Evolutionary conservation across 2,329 filamentous ascomycete genomes (phyloP).

Genomic region (Trichoderma citrinoviride): DNA sequence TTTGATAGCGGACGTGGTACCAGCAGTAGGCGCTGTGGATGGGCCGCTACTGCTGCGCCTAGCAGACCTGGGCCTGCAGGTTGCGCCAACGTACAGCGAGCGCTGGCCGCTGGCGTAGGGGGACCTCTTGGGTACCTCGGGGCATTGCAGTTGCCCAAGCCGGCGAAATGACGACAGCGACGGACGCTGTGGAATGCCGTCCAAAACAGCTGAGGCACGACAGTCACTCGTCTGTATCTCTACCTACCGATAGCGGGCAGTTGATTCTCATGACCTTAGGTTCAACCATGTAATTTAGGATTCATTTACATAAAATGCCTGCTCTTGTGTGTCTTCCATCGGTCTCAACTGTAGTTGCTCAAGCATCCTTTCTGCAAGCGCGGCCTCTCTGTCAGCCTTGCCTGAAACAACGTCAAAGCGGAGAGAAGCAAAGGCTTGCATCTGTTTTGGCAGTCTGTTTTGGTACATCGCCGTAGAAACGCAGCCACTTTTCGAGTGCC

Average conservation of each 20-base stretch:
- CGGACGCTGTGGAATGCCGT: not conserved
- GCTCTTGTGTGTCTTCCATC: no score
- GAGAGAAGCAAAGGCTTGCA: not conserved
- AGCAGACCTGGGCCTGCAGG: not conserved
- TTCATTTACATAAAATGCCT: no score
- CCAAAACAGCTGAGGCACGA: no score
- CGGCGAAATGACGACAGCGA: conserved; percentile 8
- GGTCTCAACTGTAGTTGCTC: no score
- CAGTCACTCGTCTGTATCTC: no score
- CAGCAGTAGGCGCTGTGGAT: not conserved
- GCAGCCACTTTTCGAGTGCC: not conserved
- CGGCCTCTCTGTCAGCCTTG: no score
- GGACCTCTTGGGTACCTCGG: not conserved
- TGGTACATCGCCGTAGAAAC: not conserved
- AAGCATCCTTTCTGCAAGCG: no score
- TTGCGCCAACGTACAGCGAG: not conserved
- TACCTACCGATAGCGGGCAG: no score
- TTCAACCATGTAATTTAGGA: no score
- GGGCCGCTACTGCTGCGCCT: not conserved
- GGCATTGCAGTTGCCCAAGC: not conserved
- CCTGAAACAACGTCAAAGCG: not conserved
- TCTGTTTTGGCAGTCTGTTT: not conserved
- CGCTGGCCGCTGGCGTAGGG: not conserved
- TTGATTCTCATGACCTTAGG: no score
- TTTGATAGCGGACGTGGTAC: not conserved